Evolutionary conservation across 129 eudicot species (phyloP), one percentile per base, ranked within the genome.

Genomic region (sunflower (Helianthus annuus)): DNA sequence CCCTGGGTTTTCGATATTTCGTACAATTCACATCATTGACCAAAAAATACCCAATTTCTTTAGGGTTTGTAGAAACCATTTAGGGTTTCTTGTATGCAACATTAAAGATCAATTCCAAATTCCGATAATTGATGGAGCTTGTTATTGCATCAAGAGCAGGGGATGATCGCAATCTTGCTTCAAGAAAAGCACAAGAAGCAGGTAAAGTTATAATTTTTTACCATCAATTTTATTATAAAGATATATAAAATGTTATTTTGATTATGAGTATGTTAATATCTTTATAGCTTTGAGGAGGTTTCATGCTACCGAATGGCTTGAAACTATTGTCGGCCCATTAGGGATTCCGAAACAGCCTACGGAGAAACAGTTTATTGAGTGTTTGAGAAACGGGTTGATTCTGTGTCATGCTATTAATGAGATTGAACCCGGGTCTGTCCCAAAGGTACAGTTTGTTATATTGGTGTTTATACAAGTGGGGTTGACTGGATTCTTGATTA

Each of bases 141-240:
- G 70, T 73, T 81, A 72, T 70, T 32, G 67, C 72, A 48, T 75
- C 81, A 54, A 82, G 84, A 65, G 83, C 76, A 27, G 76, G 74
- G 62, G 82, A 84, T 46, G 95, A 83, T 54, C 79, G 83, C 34
- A 85, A 90, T 74, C 78, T 83, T 80, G 97, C 94, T 78, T 88
- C 94, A 81, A 95, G 99, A 83, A 95, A 85, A 77, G 91, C 94
- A 12, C 97, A 90, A 80, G 97, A 95, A 85, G 91, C 97, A 74
- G 97, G 97, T 87, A 53, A 55, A 6, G 2, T 67, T 11, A 8
- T 11, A 24, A 15, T 2, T 51, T 61, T 65, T 14, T 51, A 6
- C 1, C 6, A 42, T 60, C 22, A 24, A 16, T 62, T 46, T 34
- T 27, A 13, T 48, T 19, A 9, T 22, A 52, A 51, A 13, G 11